Evolutionary conservation across 371 early-diverging fungal species (phyloP), one percentile per base, ranked within the genome.

Genomic region (Mucor sp.): DNA sequence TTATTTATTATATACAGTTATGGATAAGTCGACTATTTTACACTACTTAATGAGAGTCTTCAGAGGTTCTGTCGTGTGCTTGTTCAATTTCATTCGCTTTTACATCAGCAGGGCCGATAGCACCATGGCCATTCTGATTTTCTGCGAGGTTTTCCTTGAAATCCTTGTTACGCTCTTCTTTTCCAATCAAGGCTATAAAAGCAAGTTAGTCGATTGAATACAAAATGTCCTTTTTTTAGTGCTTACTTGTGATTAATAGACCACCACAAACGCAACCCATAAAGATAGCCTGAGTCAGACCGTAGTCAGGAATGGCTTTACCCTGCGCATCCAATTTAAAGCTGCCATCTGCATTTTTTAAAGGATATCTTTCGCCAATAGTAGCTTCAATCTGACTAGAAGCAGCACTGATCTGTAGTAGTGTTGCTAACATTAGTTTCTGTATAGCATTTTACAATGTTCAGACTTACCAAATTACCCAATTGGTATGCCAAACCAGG

Each of bases 401-500:
- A 8, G 89, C 85, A 11, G 91, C 86, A 48, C 86, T 80, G 48
- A 91, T 81, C 82, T 37, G 14, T 37, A 14, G 1, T 79, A 65
- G 1, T 79, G 63, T 53, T 59, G 19, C 25, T 23, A 35, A 17
- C 35, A 53, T 53, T 3, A 27, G 33, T 65, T 4, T 30, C 8
- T 35, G n/a, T 30, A 12, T 15, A 30, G 14, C 1, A 21, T 15
- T n/a, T 28, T 7, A 33, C 15, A 23, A 23, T 33, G 21, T 21
- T 25, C 19, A 48, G 3, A 56, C 67, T 62, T 71, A 79, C 80
- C 66, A 91, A 71, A 65, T 89, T 92, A 62, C 91, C 91, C 15
- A 89, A 74, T 70, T 92, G 90, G 71, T 90, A 91, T 4, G 88
- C 74, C 17, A 91, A 74, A 32, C 91, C 91, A 4, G 90, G 90